Conservation (phyloP, 352 stramenopile species). For the Poterioochromonas sp. region DNA sequence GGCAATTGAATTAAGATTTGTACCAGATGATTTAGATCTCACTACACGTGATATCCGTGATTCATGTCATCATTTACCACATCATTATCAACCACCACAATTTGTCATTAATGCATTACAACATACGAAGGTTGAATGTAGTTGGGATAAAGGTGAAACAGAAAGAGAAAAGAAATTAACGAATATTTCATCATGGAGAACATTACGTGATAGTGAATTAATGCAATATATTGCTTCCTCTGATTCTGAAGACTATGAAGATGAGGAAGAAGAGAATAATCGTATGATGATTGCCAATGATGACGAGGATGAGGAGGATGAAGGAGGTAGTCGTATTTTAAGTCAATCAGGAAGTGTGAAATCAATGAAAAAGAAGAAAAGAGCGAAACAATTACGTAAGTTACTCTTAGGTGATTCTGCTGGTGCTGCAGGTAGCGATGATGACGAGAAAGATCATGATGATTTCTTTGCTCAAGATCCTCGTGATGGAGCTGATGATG, state of each 20-base stretch:
- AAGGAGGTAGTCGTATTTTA: slow-evolving; percentile 49
- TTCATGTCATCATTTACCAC: slow-evolving; percentile 68
- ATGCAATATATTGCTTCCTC: slow-evolving; percentile 80
- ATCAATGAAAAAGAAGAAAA: slow-evolving; percentile 40
- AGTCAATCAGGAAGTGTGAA: slow-evolving; percentile 36
- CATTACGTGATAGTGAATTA: slow-evolving; percentile 80
- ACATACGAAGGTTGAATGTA: slow-evolving; percentile 81
- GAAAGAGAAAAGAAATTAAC: slow-evolving; percentile 54
- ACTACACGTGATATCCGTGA: slow-evolving; percentile 66
- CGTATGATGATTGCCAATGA: slow-evolving; percentile 40
- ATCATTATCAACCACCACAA: slow-evolving; percentile 84
- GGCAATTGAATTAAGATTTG: slow-evolving; percentile 83
- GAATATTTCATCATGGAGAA: slow-evolving; percentile 69
- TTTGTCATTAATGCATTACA: slow-evolving; percentile 81
- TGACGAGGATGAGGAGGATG: slow-evolving; percentile 39
- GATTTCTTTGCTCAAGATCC: slow-evolving; percentile 63
- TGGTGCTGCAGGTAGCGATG: slow-evolving; percentile 49
- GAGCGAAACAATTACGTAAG: slow-evolving; percentile 19
- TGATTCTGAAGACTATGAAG: slow-evolving; percentile 47
- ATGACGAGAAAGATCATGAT: slow-evolving; percentile 62
- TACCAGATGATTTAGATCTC: slow-evolving; percentile 76
- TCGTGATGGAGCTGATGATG: slow-evolving; percentile 8
- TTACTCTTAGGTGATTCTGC: slow-evolving; percentile 51
- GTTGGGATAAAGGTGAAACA: slow-evolving; percentile 86
- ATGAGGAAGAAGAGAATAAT: slow-evolving; percentile 46